These are phyloP conservation scores for Eutreptiella sp. DNA, from an alignment of 208 protist species.

Conservation along the genomic window DNA sequence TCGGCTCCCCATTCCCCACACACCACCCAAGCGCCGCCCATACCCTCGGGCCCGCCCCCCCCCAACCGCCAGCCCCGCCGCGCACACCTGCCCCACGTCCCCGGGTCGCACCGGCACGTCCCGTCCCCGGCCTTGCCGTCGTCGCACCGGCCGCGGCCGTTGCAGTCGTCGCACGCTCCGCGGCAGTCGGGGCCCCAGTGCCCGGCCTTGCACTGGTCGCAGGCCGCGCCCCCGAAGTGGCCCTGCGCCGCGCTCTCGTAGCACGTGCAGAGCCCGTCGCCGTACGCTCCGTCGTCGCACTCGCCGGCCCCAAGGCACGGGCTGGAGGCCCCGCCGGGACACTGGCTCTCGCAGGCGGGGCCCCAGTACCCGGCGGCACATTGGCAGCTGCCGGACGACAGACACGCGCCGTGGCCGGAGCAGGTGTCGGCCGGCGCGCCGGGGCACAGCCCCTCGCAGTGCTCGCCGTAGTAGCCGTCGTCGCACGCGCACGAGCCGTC, in stretches of 20 bases:
- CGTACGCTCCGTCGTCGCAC: conserved; percentile 15
- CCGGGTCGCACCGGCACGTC: conserved; percentile 5
- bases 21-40: too few species aligned
- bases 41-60: too few species aligned
- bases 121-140: neutral
- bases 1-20: too few species aligned
- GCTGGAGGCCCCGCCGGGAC: conserved; percentile 12
- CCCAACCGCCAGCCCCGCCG: too few species aligned
- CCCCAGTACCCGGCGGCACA: conserved; percentile 17
- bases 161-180: conserved; percentile 4
- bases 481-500: conserved; percentile 39
- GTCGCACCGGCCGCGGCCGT: conserved; percentile 10
- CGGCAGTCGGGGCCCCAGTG: conserved; percentile 6
- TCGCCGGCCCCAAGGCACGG: conserved; percentile 1
- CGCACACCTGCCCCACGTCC: too few species aligned
- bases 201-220: conserved; percentile 9
- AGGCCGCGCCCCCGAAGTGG: conserved; percentile 5
- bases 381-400: neutral
- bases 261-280: conserved; percentile 20
- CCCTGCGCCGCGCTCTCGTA: conserved; percentile 2
- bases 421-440: neutral
- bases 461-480: conserved; percentile 19
- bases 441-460: neutral
- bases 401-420: conserved; percentile 2
- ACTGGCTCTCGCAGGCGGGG: conserved; percentile 21